Percentiles rank a stretch among this genome's conserved stretches.
These are phyloP conservation scores for Citrus inodora DNA, from an alignment of 345 rosid species.

Conservation along the genomic window DNA sequence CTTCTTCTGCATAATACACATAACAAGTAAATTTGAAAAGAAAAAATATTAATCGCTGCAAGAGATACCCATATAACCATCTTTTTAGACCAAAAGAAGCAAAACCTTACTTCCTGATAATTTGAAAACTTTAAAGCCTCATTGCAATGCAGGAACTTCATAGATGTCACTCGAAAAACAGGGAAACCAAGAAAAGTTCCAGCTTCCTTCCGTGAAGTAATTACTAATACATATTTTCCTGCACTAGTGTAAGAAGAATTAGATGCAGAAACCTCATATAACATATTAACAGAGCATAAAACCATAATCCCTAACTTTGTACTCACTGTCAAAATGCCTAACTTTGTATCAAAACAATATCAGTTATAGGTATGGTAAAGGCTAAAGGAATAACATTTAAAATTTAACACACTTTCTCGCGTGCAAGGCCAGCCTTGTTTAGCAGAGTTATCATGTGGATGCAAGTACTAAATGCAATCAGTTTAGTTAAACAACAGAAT, in stretches of 20 bases:
- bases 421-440: background rate
- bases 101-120: conserved; percentile 65
- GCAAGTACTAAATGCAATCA: background rate
- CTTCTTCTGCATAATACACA: conserved; percentile 58
- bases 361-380: background rate
- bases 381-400: background rate
- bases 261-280: background rate
- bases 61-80: background rate
- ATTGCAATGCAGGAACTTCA: conserved; percentile 80
- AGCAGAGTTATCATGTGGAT: too few species aligned
- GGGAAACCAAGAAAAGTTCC: conserved; percentile 76
- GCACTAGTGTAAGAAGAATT: conserved; percentile 12
- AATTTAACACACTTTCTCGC: background rate
- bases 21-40: background rate
- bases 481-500: background rate
- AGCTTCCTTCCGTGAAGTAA: conserved; percentile 69
- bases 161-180: conserved; percentile 57
- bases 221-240: conserved; percentile 77
- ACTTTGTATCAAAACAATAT: background rate
- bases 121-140: conserved; percentile 61
- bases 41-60: background rate
- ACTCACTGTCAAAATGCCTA: background rate
- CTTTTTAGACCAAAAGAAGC: background rate
- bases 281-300: background rate
- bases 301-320: background rate